Evolutionary conservation across 495 filamentous ascomycete species (phyloP), one percentile per base, ranked within the genome.

Genomic region (Podospora pseudocomata): DNA sequence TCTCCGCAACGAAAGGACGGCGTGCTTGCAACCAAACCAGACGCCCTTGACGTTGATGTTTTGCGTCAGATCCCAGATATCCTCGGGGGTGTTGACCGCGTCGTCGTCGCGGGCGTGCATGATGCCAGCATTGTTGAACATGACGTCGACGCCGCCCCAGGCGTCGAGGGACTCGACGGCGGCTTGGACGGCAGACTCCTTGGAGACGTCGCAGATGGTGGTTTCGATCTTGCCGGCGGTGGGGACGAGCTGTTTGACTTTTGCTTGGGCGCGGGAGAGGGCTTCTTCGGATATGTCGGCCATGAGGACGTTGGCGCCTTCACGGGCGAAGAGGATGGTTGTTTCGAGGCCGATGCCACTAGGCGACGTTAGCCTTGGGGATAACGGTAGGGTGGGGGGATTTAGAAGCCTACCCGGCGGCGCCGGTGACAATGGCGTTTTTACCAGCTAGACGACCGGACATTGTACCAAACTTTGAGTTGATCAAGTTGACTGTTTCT

Each of bases 61-160:
- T 66, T 96, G 92, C 6, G 95, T 99, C 66, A 94, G 80, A 74
- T 99, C 93, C 95, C 95, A 99, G 81, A 99, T 93, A 65, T 86
- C 87, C 80, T 97, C 93, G 15, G 91, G 88, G 1, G 93, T 97
- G 66, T 88, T 83, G 67, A 96, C 80, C 23, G 94, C 92, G 78
- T 97, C 93, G 68, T 86, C 90, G 77, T 99, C 95, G 65, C 90
- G 83, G 34, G 85, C 86, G 78, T 97, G 93, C 95, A 99, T 99
- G 76, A 99, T 99, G 19, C 95, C 95, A 0, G 95, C 95, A 76
- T 99, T 99, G 86, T 99, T 99, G 87, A 97, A 99, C 70, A 99
- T 91, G 71, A 97, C 84, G 77, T 99, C 95, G 0, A 92, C 81
- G n/a, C 95, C 95, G 72, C 93, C 94, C 92, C 92, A 97, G 60